Base-by-base conservation (phyloP, 192 early-diverging fungal genomes). In the Backusella morwellensis region DNA sequence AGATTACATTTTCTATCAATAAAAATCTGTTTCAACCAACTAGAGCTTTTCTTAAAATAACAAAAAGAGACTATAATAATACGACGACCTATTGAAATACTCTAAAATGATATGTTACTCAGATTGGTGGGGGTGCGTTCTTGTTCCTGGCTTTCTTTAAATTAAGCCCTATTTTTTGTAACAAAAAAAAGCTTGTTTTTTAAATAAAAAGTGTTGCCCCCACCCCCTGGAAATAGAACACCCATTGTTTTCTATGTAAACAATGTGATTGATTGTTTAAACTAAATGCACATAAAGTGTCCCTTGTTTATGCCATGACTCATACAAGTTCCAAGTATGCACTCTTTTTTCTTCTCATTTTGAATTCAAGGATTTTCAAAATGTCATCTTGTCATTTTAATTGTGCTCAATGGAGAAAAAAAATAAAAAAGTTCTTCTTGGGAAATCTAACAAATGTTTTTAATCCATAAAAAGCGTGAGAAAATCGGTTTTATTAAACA, bases 61-160 rank as follows among this genome's bases (percentile, higher is more conserved):
- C n/a, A 56, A 56, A 56, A 56, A 40, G 52, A 56, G n/a, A 56
- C 54, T 44, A 50, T n/a, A 50, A 14, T 17, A 44, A 44, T 19
- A 15, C 6, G 47, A 50, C 19, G 5, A 50, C 42, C 54, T 56
- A 63, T 12, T n/a, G 23, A 63, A 63, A 63, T 9, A 11, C 56
- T 26, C 56, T 63, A 63, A 63, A 63, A 63, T 63, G 11, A 19
- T n/a, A 29, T 63, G 56, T 63, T 63, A 63, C 56, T 63, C 56
- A 63, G 56, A 63, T 6, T 63, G 56, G 56, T 63, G 47, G 47
- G 47, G 47, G 47, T 50, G 47, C 47, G 5, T 50, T 29, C 56
- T 29, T 23, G 56, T 63, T 63, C 56, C 56, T 63, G 56, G 7
- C 56, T 63, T 63, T 63, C 56, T 63, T 29, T 63, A 63, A 63